phyloP scores from a whole-genome alignment of 306 rosid genomes.

The Ceratonia siliqua region DNA sequence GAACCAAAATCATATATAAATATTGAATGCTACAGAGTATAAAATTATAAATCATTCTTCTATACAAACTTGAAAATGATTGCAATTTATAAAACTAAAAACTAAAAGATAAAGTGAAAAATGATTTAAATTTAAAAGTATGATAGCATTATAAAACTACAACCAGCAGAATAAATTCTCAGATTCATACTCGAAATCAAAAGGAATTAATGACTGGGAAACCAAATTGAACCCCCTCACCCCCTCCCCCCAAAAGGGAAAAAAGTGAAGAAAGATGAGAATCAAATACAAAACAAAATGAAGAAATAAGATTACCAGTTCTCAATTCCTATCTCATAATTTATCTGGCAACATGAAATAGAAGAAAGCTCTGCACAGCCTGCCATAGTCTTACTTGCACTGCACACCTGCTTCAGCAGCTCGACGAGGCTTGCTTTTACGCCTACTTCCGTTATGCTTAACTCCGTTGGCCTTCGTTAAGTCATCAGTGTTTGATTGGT shows the following conservation, averaged over 20 bases:
- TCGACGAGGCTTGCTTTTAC: slow-evolving; percentile 77
- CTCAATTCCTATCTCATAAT: slow-evolving; percentile 36
- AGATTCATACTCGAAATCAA: slow-evolving; percentile 39
- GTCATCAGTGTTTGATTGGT: slow-evolving; percentile 40
- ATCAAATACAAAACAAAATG: slow-evolving; percentile 13
- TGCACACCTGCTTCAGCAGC: slow-evolving; percentile 83
- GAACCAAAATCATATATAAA: background rate
- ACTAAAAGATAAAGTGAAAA: slow-evolving; percentile 19
- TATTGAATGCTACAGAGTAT: no score
- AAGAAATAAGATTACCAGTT: slow-evolving; percentile 39
- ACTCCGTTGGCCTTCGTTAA: slow-evolving; percentile 45
- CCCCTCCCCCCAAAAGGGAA: background rate
- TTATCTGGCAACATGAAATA: slow-evolving; percentile 25
- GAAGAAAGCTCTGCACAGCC: slow-evolving; percentile 22
- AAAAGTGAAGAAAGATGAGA: slow-evolving; percentile 37
- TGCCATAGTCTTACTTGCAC: slow-evolving; percentile 55
- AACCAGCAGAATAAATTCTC: slow-evolving; percentile 42
- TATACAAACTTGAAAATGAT: background rate
- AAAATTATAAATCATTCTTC: background rate
- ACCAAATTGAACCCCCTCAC: slow-evolving; percentile 4
- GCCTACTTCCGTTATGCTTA: slow-evolving; percentile 68
- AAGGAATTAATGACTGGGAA: slow-evolving; percentile 28
- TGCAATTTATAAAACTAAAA: slow-evolving; percentile 23
- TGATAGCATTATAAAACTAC: slow-evolving; percentile 36
- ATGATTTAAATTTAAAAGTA: background rate